Base-by-base conservation (phyloP, 1,284 basidiomycete species). In the Amylostereum areolatum region DNA sequence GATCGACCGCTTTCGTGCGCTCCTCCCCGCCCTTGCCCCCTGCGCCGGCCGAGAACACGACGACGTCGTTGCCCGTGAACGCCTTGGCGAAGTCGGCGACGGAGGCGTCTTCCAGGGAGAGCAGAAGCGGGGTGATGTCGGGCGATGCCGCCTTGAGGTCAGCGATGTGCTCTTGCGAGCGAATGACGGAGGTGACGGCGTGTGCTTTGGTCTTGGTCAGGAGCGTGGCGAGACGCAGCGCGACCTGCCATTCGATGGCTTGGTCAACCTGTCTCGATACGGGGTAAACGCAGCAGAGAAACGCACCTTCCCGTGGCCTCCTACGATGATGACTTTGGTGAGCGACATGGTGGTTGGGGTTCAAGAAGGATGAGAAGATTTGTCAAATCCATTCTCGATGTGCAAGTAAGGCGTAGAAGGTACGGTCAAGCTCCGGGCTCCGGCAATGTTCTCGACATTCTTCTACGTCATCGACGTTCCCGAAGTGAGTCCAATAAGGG, bases 41-140 rank as follows among this genome's bases (percentile, higher is more conserved):
- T 0, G 86, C 81, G 2, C 87, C 87, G 1, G 83, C 83, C 24
- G 77, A 68, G 59, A 84, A 89, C 54, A 86, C 74, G 11, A 89
- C 78, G 25, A 80, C 70, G 43, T 77, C 67, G n/a, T 70, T 62
- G 2, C 70, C 71, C 28, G 68, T 56, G 54, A 89, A 80, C 2
- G 73, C 70, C 1, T 66, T 55, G 2, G 71, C 70, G 52, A 88
- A 74, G 4, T 79, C 73, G 2, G 66, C 51, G 0, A 73, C 68
- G 0, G 77, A 60, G 3, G 74, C 67, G 9, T 77, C 71, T 57
- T 88, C 85, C 32, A 89, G 69, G 2, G 81, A 83, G 30, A 85
- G 70, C 3, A 85, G 54, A 29, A 77, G 62, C 0, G 84, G 81
- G 3, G 65, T 72, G 0, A 82, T 79, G 2, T 58, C 59, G 32